Conservation (phyloP, 2,329 filamentous ascomycete genomes). For the Talaromyces amestolkiae region DNA sequence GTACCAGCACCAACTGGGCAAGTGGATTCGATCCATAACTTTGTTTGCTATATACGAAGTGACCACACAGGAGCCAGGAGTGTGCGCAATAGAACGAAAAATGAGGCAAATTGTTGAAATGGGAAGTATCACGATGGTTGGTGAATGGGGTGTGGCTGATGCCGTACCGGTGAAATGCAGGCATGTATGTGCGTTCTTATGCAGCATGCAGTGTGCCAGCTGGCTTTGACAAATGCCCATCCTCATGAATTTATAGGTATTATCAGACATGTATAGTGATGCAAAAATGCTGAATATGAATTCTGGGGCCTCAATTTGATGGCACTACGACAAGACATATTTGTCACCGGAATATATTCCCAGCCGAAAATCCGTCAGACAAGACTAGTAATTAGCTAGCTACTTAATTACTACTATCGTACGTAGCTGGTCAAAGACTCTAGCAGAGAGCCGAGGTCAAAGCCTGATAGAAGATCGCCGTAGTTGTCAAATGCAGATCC, state of each 20-base stretch:
- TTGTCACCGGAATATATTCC: not conserved
- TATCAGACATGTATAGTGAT: not conserved
- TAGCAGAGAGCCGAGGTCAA: not conserved
- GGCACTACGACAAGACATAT: not conserved
- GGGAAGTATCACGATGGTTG: not conserved
- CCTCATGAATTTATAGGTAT: not conserved
- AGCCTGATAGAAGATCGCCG: not conserved
- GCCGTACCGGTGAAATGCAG: not conserved
- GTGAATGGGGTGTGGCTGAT: not conserved
- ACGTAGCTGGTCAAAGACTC: not conserved
- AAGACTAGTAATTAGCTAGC: not conserved
- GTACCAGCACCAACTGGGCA: not conserved
- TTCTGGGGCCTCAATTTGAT: not conserved
- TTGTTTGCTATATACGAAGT: not conserved
- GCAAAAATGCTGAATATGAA: no score
- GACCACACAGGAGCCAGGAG: not conserved
- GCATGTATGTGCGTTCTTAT: not conserved
- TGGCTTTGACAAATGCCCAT: not conserved
- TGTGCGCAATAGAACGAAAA: not conserved
- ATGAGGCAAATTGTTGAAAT: not conserved
- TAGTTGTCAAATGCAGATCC: constrained; percentile 3
- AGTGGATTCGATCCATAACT: not conserved
- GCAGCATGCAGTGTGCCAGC: not conserved
- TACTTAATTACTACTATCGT: not conserved
- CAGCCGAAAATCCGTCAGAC: not conserved